These are phyloP conservation scores for Puccinia hordei DNA, from an alignment of 1,284 basidiomycete genomes.

Conservation along the genomic window DNA sequence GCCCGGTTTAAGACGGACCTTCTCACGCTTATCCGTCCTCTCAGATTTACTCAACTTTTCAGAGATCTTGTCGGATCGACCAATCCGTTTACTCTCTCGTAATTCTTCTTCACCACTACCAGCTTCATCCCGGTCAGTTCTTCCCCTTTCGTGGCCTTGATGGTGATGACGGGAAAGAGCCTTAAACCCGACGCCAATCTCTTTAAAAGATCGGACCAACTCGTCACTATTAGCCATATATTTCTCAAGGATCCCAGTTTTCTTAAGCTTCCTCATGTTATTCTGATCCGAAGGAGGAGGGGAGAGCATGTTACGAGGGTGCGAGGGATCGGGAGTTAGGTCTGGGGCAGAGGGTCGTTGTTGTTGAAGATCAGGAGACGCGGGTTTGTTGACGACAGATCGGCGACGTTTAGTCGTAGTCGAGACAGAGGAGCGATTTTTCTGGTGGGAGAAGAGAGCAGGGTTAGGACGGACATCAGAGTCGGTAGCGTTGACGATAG, in stretches of 20 bases:
- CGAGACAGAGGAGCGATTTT: background rate
- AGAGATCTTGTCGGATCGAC: too few species aligned
- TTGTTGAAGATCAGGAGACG: too few species aligned
- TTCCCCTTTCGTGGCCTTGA: background rate
- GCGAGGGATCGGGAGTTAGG: too few species aligned
- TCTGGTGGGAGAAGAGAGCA: background rate
- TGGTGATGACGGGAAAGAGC: background rate
- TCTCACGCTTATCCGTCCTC: too few species aligned
- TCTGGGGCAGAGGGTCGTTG: too few species aligned
- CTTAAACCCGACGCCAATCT: conserved; percentile 37
- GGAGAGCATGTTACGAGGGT: background rate
- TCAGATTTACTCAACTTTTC: too few species aligned
- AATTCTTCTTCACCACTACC: too few species aligned
- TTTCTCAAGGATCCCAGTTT: conserved; percentile 29
- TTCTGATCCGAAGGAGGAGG: background rate
- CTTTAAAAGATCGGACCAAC: conserved; percentile 32
- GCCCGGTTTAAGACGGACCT: too few species aligned
- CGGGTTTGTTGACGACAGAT: background rate
- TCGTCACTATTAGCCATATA: conserved; percentile 48
- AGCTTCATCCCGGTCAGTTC: too few species aligned
- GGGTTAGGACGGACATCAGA: conserved; percentile 6
- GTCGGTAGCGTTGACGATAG: conserved; percentile 35
- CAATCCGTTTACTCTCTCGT: too few species aligned
- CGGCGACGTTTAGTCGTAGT: too few species aligned
- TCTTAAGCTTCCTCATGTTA: background rate